Evolutionary conservation across 2,329 filamentous ascomycete genomes (phyloP), one percentile per base, ranked within the genome.

Genomic region (Incumbomyces delicatus): DNA sequence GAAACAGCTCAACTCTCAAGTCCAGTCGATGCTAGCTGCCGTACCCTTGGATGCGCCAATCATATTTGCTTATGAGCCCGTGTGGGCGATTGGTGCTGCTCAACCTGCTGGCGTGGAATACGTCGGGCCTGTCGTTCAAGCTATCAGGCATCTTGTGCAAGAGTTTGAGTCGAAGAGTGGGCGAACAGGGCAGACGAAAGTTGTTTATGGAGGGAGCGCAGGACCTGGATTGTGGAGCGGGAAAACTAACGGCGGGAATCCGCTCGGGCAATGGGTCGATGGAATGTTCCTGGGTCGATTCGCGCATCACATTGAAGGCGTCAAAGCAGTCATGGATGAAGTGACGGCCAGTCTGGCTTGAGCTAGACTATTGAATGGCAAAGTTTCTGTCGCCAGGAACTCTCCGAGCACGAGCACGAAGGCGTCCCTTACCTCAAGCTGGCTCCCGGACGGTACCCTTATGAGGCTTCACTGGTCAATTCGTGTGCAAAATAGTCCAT

Each of bases 151-250:
- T 5, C 63, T 77, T 10, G 72, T 77, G 20, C 68, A 75, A 44
- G 27, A 32, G 3, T 22, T 51, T 18, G 46, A 44, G 8, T 39
- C 41, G 16, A 35, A 29, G 12, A 66, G 79, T 6, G 64, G 65
- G 49, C 69, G 81, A 41, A 67, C 66, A 10, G 83, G 79, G 0
- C 61, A 69, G 3, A 81, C 79, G 43, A 77, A 85, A 50, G 80
- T 92, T 36, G 62, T 94, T 14, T 94, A 94, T 61, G 87, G 87
- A 0, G 87, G 87, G 1, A 88, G 84, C 61, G 87, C 87, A 10
- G 85, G 86, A 0, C 85, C 85, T 1, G 87, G 87, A 0, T 71
- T 88, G 39, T 94, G 84, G 66, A 72, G 70, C 55, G 58, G 57
- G 8, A 57, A 52, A 46, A 49, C 50, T 12, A 58, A 60, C 36